phyloP scores from a whole-genome alignment of 805 yeast species.

The Myxozyma monticola region DNA sequence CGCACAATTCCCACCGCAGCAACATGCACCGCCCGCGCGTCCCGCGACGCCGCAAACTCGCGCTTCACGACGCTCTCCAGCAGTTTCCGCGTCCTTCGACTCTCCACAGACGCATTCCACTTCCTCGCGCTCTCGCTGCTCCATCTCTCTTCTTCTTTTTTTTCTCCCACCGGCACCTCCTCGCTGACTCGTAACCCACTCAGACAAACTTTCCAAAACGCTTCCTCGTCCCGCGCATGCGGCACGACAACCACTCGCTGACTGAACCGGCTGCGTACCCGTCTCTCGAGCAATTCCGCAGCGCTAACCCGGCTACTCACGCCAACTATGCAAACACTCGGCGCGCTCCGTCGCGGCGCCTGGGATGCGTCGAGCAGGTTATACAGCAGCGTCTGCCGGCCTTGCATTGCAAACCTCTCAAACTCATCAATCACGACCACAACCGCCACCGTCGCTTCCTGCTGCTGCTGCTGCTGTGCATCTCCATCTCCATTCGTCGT shows the following conservation, averaged over 20 bases:
- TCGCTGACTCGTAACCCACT: too few relatives aligned
- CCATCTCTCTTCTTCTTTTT: too few relatives aligned
- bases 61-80: conserved; percentile 10
- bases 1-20: conserved; percentile 6
- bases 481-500: neutral
- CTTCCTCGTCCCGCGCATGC: conserved; percentile 50
- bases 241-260: conserved; percentile 66
- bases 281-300: conserved; percentile 80
- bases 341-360: conserved; percentile 48
- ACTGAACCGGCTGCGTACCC: conserved; percentile 87
- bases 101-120: conserved; percentile 8
- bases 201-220: conserved; percentile 51
- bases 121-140: too few relatives aligned
- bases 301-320: conserved; percentile 71
- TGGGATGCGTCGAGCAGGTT: conserved; percentile 87
- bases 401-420: conserved; percentile 69
- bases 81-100: neutral
- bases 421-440: conserved; percentile 82
- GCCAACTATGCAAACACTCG: conserved; percentile 75
- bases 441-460: conserved; percentile 44
- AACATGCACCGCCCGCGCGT: conserved; percentile 16
- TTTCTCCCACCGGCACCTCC: too few relatives aligned
- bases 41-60: conserved; percentile 11
- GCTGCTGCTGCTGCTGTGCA: conserved; percentile 18
- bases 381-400: conserved; percentile 80